A percentile compares a stretch with the other conserved stretches of the same genome.
Conservation (phyloP, 2,329 filamentous ascomycete genomes). For the Penicillium sp. region DNA sequence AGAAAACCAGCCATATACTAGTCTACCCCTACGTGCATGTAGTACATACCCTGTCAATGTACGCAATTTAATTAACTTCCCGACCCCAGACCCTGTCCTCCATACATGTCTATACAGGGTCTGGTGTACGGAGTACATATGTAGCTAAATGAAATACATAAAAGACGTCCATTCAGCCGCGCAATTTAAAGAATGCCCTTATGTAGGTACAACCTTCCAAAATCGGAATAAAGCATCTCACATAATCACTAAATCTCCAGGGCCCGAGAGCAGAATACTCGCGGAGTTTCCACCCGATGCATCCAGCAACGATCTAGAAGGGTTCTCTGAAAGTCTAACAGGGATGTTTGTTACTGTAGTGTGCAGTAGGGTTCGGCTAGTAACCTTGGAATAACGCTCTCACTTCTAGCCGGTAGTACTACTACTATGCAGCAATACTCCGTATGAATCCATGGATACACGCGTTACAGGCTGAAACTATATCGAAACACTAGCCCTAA, state of each 20-base stretch:
- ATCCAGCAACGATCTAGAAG: not conserved
- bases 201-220: not conserved
- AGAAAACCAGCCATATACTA: not conserved
- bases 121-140: no score
- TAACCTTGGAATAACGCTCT: not conserved
- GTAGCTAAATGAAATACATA: not conserved
- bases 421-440: not conserved
- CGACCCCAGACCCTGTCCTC: not conserved
- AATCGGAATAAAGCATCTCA: not conserved
- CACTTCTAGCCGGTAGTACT: not conserved
- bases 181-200: not conserved
- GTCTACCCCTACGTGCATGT: not conserved
- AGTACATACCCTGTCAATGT: not conserved
- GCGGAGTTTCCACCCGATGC: not conserved
- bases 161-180: not conserved
- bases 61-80: not conserved
- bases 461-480: not conserved
- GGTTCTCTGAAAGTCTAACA: not conserved
- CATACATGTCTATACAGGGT: not conserved
- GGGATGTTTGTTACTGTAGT: not conserved
- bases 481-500: not conserved
- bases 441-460: not conserved
- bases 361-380: not conserved
- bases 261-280: not conserved
- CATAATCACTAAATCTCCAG: not conserved